Base-by-base conservation (phyloP, 2,329 filamentous ascomycete genomes). In the Ophiosphaerella herpotricha region DNA sequence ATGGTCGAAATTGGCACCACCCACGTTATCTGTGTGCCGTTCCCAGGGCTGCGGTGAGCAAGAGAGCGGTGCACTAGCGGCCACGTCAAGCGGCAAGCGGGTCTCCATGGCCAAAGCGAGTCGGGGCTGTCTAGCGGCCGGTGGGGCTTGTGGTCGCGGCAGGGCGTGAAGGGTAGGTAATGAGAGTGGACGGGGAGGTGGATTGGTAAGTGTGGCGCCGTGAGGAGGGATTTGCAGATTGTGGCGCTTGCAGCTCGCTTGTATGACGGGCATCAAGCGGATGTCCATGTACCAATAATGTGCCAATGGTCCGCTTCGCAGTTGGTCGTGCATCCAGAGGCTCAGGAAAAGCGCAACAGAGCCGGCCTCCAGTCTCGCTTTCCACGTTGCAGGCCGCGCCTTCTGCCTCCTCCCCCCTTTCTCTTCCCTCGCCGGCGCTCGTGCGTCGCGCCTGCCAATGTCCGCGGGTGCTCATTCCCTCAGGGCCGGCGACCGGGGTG, bases 21-120 rank as follows among this genome's bases (percentile, higher is more conserved):
- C 9, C 26, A 29, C 26, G 26, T 44, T 44, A 47, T 52, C 48
- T 50, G 49, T 54, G 54, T 54, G 61, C 58, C 58, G 54, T 39
- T 50, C 50, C 58, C 57, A 52, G 55, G 53, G 45, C 52, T 44
- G 46, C 51, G 39, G 47, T 46, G 46, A 49, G 35, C 39, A 52
- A 55, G 48, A 53, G 23, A 58, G 55, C 57, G 61, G 61, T 60
- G 60, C 61, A 54, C 61, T 64, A 64, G 58, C 60, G 57, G 59
- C 43, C 59, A 64, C 62, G 61, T 64, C 61, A 58, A 58, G 43
- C 60, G 56, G 58, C 52, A 55, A 54, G 55, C 55, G 59, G 57
- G 61, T 52, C 57, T 50, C 47, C 53, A 57, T 60, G 42, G 46
- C 51, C 52, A 53, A 53, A 52, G 46, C 48, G 32, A 40, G 46